A percentile compares a stretch with the other conserved stretches of the same genome.
Evolutionary conservation across 2,329 filamentous ascomycete genomes (phyloP).

Genomic region (Sporothrix inflata): DNA sequence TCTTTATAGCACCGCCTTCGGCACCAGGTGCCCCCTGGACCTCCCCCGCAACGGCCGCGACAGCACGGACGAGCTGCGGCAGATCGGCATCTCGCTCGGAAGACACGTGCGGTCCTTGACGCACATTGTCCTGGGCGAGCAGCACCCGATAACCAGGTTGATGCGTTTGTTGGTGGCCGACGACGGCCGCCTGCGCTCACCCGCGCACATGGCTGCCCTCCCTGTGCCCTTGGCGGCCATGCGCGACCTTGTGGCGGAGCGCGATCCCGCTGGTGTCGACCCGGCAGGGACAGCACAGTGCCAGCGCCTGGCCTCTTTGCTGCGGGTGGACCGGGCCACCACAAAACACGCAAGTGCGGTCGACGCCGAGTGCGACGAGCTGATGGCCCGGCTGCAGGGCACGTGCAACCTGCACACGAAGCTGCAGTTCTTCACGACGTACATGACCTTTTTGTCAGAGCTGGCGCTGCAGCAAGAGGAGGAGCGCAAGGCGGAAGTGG

Average conservation of each 20-base stretch:
- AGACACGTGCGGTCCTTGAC: conserved; percentile 29
- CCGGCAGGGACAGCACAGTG: background rate
- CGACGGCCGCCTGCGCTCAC: conserved; percentile 16
- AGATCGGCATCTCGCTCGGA: conserved; percentile 24
- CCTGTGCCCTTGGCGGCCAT: conserved; percentile 26
- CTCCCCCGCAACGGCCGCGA: background rate
- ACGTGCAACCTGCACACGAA: conserved; percentile 27
- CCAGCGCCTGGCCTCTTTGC: conserved; percentile 20
- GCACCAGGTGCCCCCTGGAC: background rate
- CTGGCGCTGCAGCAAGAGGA: conserved; percentile 14
- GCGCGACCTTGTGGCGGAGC: conserved; percentile 26
- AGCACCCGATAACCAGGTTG: conserved; percentile 26
- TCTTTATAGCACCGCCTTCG: conserved; percentile 30
- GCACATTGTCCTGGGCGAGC: conserved; percentile 30
- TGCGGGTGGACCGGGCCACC: background rate
- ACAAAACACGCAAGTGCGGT: background rate
- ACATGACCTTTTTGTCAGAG: conserved; percentile 29
- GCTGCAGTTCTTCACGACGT: conserved; percentile 28
- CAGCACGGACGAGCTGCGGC: conserved; percentile 21
- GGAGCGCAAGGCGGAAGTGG: background rate
- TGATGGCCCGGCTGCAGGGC: conserved; percentile 24
- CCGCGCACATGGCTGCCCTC: conserved; percentile 25
- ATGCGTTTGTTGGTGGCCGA: conserved; percentile 25
- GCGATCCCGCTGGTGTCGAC: conserved; percentile 14
- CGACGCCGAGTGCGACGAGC: conserved; percentile 23